These are phyloP conservation scores for Plasmodium malariae DNA, from an alignment of 169 alveolate species.

Conservation along the genomic window DNA sequence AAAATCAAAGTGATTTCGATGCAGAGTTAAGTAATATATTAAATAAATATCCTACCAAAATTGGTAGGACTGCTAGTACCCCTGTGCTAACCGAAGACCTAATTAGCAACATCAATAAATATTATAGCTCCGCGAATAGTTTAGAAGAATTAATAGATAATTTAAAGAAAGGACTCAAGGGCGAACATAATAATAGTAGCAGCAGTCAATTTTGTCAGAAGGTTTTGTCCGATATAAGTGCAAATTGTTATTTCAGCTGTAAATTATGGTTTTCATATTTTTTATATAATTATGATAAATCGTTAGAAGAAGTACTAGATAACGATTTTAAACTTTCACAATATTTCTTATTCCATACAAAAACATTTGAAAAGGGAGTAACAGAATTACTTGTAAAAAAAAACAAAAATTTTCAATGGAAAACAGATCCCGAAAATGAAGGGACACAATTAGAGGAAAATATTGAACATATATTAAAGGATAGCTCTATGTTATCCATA, in stretches of 20 bases:
- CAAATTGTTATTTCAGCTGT: conserved; percentile 43
- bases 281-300: conserved; percentile 45
- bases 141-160: conserved; percentile 36
- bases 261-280: conserved; percentile 60
- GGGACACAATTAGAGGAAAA: conserved; percentile 6
- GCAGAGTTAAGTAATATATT: neutral
- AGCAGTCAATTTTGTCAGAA: conserved; percentile 26
- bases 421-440: conserved; percentile 3
- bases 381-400: conserved; percentile 61
- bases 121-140: conserved; percentile 27
- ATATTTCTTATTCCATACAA: conserved; percentile 42
- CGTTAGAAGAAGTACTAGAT: conserved; percentile 55
- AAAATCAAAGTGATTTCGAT: conserved; percentile 25
- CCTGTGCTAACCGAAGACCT: conserved; percentile 46
- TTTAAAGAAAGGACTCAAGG: conserved; percentile 47
- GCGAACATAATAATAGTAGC: too few species aligned
- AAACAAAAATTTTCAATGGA: conserved; percentile 66
- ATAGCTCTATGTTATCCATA: conserved; percentile 34
- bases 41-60: conserved; percentile 24
- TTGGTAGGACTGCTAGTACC: neutral
- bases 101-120: conserved; percentile 39
- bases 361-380: conserved; percentile 69
- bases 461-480: conserved; percentile 49
- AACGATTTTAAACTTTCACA: conserved; percentile 65
- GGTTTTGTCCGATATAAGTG: conserved; percentile 15